phyloP scores from a whole-genome alignment of 179 eudicot genomes.

The Carnegiea gigantea region DNA sequence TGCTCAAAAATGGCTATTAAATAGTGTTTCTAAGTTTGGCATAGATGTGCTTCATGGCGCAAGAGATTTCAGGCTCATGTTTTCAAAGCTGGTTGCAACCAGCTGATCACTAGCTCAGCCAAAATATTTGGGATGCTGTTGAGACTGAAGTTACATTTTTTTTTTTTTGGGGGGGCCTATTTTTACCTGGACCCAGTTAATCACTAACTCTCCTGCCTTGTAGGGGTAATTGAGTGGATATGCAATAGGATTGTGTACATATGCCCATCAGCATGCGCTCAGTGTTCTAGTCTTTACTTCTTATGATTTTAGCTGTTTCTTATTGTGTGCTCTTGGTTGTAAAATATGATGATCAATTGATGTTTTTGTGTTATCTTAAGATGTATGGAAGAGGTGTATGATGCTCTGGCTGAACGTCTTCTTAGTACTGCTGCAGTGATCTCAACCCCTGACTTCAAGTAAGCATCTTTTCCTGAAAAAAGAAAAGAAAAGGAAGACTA shows the following conservation, averaged over 20 bases:
- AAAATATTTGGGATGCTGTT: too few relatives aligned
- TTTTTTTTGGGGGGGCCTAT: neutral
- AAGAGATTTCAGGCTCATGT: neutral
- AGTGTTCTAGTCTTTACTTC: neutral
- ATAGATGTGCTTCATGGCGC: neutral
- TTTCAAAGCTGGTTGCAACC: neutral
- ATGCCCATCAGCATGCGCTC: neutral
- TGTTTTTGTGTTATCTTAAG: constrained; percentile 35
- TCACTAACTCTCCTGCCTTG: neutral
- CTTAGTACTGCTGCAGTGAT: constrained; percentile 66
- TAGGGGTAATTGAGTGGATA: neutral
- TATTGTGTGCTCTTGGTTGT: neutral
- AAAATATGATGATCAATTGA: constrained; percentile 9
- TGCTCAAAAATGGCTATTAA: neutral
- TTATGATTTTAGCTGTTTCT: neutral
- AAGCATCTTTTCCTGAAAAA: constrained; percentile 29
- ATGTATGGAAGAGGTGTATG: constrained; percentile 85
- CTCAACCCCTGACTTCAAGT: constrained; percentile 70
- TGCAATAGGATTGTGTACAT: neutral
- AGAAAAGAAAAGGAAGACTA: neutral
- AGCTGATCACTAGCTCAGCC: neutral
- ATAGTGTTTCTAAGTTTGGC: neutral
- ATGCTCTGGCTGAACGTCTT: constrained; percentile 76
- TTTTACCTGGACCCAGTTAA: neutral
- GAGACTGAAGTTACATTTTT: neutral